Base-by-base conservation (phyloP, 345 rosid species). In the Triadica sebifera region DNA sequence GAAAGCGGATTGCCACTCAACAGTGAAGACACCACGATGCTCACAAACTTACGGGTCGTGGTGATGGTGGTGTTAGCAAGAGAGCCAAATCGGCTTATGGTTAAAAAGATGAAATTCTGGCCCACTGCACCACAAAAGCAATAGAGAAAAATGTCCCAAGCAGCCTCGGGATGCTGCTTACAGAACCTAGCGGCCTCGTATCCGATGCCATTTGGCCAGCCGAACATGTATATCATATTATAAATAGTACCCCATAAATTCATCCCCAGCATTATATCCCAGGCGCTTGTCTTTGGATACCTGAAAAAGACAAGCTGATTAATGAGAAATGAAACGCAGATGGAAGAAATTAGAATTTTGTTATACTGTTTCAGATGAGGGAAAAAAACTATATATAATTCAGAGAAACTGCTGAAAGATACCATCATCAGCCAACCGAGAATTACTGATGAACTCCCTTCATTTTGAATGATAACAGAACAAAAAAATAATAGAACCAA, bases 231-330 rank as follows among this genome's bases (percentile, higher is more conserved):
- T 58, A 93, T 58, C 78, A 90, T 51, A 84, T 90, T 95, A 90
- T 95, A 91, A 66, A 93, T 83, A 73, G 98, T 93, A 0, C 97
- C 96, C 98, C 99, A 93, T 74, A 93, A 71, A 71, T 93, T 95
- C 98, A 95, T 95, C 71, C 98, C 98, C 77, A 95, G 60, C 99
- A 95, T 95, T 77, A 95, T 91, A 65, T 89, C 92, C 98, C 98
- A 93, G 11, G 98, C 98, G 74, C 85, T 85, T 1, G 97, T 95
- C 84, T 90, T 88, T 16, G 93, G 94, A 74, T 89, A 93, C 85
- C 97, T 93, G 83, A 66, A n/a, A 61, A 73, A 50, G 67, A 12
- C 10, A 53, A 46, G 53, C n/a, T 20, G 8, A 52, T 53, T 58
- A 52, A 5, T 37, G 16, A 70, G 67, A 47, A 55, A 69, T 57